phyloP scores from a whole-genome alignment of 2,329 filamentous ascomycete genomes.

The Penicillium occitanis region DNA sequence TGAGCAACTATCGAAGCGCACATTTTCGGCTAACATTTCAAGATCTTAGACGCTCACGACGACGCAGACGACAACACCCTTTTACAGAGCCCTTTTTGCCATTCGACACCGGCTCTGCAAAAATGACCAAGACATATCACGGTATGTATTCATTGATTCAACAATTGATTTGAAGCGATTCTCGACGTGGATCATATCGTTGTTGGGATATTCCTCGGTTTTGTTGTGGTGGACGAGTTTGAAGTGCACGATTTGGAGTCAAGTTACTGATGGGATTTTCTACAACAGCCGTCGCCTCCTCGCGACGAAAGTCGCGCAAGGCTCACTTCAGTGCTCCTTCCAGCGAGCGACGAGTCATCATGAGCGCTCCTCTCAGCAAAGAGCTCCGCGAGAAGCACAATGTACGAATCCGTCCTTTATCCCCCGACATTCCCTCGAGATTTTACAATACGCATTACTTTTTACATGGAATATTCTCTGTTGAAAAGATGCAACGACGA shows the following conservation, averaged over 20 bases:
- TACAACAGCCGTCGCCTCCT: constrained; percentile 55
- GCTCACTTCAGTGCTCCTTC: constrained; percentile 96
- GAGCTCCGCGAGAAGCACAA: constrained; percentile 99
- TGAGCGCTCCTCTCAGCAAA: constrained; percentile 94
- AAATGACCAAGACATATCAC: constrained; percentile 35
- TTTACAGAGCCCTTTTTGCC: constrained; percentile 24
- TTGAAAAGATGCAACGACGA: constrained; percentile 19
- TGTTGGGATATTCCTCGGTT: neutral
- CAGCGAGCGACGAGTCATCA: constrained; percentile 90
- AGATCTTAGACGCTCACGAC: constrained; percentile 24
- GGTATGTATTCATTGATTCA: constrained; percentile 27
- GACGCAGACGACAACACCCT: constrained; percentile 26
- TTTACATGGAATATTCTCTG: neutral
- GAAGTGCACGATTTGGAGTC: constrained; percentile 1
- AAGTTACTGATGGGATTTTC: constrained; percentile 7
- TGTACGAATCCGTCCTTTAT: constrained; percentile 55
- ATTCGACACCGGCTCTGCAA: constrained; percentile 29
- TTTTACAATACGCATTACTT: neutral
- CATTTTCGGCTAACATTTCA: constrained; percentile 28
- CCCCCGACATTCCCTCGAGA: neutral
- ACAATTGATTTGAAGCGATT: constrained; percentile 18
- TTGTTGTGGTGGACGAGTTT: neutral
- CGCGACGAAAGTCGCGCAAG: constrained; percentile 98
- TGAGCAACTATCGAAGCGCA: constrained; percentile 20
- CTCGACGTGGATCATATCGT: neutral